Base-by-base conservation (phyloP, 805 yeast species). In the Pichia phayaonensis region DNA sequence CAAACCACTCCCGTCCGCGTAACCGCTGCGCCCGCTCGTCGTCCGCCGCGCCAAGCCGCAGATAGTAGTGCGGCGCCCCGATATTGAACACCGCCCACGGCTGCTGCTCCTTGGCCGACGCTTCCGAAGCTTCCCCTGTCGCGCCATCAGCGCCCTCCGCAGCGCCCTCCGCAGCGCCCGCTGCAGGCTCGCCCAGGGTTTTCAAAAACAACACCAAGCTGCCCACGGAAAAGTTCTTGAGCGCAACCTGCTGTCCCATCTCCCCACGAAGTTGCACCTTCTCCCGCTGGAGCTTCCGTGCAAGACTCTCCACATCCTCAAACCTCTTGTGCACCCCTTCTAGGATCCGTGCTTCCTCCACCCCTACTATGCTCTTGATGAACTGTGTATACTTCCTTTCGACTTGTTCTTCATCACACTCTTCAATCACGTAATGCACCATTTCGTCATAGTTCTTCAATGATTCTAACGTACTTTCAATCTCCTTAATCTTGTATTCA, bases 61-160 rank as follows among this genome's bases (percentile, higher is more conserved):
- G 69, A 60, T 90, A 84, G 63, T 81, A 90, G 63, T 90, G 90
- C 0, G 95, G 94, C 0, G 88, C 84, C 1, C 92, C 95, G 50
- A 86, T 75, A 56, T 94, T 90, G 70, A 92, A 92, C 1, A 95
- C 96, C 0, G 97, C 97, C 98, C 98, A 92, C 0, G 92, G 89
- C 49, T 72, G 79, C 12, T 57, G 50, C 4, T 51, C 51, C 12
- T 11, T 45, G 15, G 31, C n/a, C n/a, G n/a, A n/a, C n/a, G n/a
- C n/a, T 8, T 6, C 13, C 31, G 31, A 3, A 11, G 12, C 13
- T 29, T 24, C 27, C 13, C 20, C 13, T 39, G 24, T n/a, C 23
- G 21, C 18, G 12, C n/a, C n/a, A n/a, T n/a, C n/a, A n/a, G n/a
- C n/a, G n/a, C n/a, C n/a, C n/a, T n/a, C n/a, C n/a, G n/a, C n/a